phyloP scores from a whole-genome alignment of 169 alveolate species.

The Eimeria zaria region DNA sequence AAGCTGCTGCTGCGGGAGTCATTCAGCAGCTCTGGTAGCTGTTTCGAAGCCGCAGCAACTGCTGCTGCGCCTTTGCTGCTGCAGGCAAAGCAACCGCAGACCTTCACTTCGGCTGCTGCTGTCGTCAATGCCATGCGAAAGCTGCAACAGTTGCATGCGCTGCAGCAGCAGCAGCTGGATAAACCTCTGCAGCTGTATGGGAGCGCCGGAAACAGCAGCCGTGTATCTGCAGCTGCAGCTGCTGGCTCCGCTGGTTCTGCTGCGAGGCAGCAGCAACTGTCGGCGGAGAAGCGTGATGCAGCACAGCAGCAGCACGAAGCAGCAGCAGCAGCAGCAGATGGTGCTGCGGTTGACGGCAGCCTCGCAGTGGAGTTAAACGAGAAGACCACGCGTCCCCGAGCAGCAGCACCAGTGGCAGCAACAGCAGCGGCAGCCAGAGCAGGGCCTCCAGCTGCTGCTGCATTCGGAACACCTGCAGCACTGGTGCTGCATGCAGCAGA shows the following conservation, averaged over 20 bases:
- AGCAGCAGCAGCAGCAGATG: slow-evolving; percentile 20
- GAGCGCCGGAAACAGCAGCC: neutral
- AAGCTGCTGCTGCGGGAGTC: slow-evolving; percentile 55
- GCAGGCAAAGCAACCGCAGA: slow-evolving; percentile 2
- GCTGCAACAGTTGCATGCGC: slow-evolving; percentile 3
- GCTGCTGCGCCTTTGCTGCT: slow-evolving; percentile 64
- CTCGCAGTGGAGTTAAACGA: neutral
- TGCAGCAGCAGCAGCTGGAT: slow-evolving; percentile 1
- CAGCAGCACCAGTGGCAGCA: slow-evolving; percentile 35
- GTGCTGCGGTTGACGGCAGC: neutral
- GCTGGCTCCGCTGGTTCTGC: neutral
- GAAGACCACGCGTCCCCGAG: neutral
- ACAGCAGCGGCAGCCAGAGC: slow-evolving; percentile 21
- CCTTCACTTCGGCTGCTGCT: neutral
- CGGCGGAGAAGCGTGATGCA: neutral
- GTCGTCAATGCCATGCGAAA: slow-evolving; percentile 6
- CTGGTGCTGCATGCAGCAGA: slow-evolving; percentile 54
- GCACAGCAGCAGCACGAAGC: neutral
- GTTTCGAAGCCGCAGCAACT: slow-evolving; percentile 37
- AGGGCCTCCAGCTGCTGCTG: slow-evolving; percentile 31
- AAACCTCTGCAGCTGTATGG: neutral
- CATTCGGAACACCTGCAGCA: slow-evolving; percentile 19
- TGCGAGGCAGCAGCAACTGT: slow-evolving; percentile 33
- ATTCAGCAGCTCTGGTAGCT: slow-evolving; percentile 20
- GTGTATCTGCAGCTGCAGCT: neutral